Evolutionary conservation across 805 yeast genomes (phyloP).

Genomic region (Blastobotrys muscicola): DNA sequence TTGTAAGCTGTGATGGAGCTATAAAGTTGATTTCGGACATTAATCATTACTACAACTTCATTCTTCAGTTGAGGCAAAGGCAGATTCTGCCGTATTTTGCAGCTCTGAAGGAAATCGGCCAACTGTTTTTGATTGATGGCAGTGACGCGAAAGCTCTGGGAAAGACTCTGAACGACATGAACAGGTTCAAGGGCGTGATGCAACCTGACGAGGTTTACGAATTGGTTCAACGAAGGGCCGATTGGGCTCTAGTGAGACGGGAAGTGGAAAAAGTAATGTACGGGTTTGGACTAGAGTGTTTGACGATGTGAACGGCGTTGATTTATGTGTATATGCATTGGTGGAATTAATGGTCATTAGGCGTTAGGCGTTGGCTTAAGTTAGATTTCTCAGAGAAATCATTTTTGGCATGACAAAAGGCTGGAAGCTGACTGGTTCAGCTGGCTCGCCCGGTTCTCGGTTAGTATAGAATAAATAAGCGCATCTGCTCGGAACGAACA

Average conservation of each 20-base stretch:
- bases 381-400: neutral
- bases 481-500: too few species aligned
- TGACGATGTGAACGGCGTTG: conserved; percentile 33
- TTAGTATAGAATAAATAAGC: neutral
- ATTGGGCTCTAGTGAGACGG: conserved; percentile 67
- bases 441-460: too few species aligned
- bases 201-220: conserved; percentile 92
- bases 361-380: neutral
- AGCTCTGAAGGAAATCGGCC: conserved; percentile 77
- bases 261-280: conserved; percentile 93
- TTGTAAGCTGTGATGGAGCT: conserved; percentile 76
- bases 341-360: neutral
- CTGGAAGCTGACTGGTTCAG: neutral
- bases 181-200: conserved; percentile 80
- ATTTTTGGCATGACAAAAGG: neutral
- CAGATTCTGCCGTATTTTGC: conserved; percentile 61
- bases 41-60: conserved; percentile 67
- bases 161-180: conserved; percentile 67
- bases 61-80: conserved; percentile 42
- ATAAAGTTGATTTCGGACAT: conserved; percentile 71
- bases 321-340: neutral
- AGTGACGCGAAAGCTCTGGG: conserved; percentile 78
- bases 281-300: conserved; percentile 78
- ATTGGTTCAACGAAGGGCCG: conserved; percentile 77
- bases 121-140: conserved; percentile 63